Conservation (phyloP, 805 yeast species). For the Candida easanensis region DNA sequence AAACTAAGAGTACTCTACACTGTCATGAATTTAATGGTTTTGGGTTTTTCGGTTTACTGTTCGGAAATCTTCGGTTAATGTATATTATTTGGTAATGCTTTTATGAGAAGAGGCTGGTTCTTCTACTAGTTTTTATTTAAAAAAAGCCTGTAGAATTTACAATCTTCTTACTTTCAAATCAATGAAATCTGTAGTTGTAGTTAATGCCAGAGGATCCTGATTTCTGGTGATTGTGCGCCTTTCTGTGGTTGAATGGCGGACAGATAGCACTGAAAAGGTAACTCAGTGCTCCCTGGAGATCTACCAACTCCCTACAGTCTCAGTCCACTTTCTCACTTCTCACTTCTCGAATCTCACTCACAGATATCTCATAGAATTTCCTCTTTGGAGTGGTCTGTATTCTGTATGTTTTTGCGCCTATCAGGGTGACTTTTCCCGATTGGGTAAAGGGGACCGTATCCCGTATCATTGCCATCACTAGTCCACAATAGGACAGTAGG, state of each 20-base stretch:
- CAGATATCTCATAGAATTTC: neutral
- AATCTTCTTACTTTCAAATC: too few species aligned
- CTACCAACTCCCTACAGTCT: too few species aligned
- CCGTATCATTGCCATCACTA: neutral
- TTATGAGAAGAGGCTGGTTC: slow-evolving; percentile 12
- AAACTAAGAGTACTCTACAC: slow-evolving; percentile 44
- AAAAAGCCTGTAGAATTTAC: neutral
- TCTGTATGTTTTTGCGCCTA: neutral
- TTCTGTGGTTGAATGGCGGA: too few species aligned
- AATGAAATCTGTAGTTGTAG: too few species aligned
- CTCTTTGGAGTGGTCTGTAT: neutral
- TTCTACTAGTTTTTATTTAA: slow-evolving; percentile 3
- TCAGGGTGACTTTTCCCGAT: slow-evolving; percentile 6
- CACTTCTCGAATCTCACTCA: neutral
- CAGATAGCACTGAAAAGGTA: too few species aligned
- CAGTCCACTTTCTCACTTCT: too few species aligned
- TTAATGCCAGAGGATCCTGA: too few species aligned
- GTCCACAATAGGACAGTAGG: slow-evolving; percentile 11
- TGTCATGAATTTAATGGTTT: slow-evolving; percentile 12
- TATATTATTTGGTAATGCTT: slow-evolving; percentile 20
- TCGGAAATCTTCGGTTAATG: slow-evolving; percentile 18
- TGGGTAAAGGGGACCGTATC: slow-evolving; percentile 4
- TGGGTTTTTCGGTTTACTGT: slow-evolving; percentile 11
- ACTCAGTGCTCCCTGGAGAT: too few species aligned
- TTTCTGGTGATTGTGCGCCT: too few species aligned